Evolutionary conservation across 305 asterid species (phyloP).

Genomic region (Lippia alba): DNA sequence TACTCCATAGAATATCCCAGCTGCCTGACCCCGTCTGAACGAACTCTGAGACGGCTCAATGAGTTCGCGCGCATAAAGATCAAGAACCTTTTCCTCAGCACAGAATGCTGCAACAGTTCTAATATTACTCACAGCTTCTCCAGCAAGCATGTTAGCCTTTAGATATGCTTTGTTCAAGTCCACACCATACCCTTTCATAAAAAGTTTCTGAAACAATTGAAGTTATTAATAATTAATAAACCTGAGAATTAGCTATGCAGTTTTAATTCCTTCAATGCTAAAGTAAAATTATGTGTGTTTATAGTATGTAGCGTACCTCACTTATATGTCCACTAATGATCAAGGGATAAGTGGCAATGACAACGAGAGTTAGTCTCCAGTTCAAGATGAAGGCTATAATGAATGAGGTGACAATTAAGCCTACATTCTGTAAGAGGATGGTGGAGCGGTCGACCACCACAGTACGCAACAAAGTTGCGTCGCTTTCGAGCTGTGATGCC

Average conservation of each 20-base stretch:
- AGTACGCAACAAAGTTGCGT: constrained; percentile 80
- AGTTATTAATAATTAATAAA: constrained; percentile 14
- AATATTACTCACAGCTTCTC: constrained; percentile 98
- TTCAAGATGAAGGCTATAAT: constrained; percentile 89
- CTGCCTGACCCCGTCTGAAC: constrained; percentile 87
- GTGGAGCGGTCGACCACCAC: constrained; percentile 93
- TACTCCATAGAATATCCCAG: constrained; percentile 89
- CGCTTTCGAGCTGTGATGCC: constrained; percentile 84
- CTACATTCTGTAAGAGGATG: constrained; percentile 84
- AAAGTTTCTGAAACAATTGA: constrained; percentile 77
- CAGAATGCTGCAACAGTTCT: constrained; percentile 96
- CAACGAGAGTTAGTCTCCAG: constrained; percentile 97
- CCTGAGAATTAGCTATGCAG: neutral
- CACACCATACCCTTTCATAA: constrained; percentile 93
- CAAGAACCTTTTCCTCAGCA: constrained; percentile 84
- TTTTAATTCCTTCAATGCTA: neutral
- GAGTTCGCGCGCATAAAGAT: constrained; percentile 75
- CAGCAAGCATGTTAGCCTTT: constrained; percentile 97
- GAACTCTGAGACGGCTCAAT: constrained; percentile 79
- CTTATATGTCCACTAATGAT: constrained; percentile 93
- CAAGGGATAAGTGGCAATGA: constrained; percentile 88
- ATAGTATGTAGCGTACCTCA: constrained; percentile 55
- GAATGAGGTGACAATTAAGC: constrained; percentile 80
- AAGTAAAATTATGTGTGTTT: neutral
- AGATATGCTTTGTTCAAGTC: constrained; percentile 94